Base-by-base conservation (phyloP, 441 rosid genomes). In the Erodium texanum region DNA sequence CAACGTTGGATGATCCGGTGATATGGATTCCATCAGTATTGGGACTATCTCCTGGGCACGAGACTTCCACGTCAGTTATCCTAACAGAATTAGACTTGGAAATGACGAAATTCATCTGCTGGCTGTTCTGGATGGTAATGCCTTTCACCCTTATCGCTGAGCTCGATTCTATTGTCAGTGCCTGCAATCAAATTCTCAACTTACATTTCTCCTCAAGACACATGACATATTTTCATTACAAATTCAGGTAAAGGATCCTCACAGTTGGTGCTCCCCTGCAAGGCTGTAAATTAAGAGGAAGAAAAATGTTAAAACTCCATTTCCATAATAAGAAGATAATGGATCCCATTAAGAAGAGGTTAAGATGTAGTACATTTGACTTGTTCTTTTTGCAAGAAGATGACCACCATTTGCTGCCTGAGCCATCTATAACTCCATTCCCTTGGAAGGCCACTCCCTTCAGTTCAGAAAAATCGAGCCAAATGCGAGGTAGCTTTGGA, bases 361-460 rank as follows among this genome's bases (percentile, higher is more conserved):
- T 29, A 68, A 71, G 54, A 71, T 52, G 68, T 15, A 52, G 45
- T 82, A 94, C 99, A 79, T 90, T 92, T 67, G 95, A 24, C 70
- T 86, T 92, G 82, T 94, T 92, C 88, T 77, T 92, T 82, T 90
- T 92, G 93, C 98, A 94, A 66, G 98, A 94, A 29, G 97, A 77
- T 64, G 89, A 90, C 99, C 99, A 94, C 99, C 99, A 94, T 81
- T 92, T 90, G 76, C 92, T 81, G 63, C 99, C 98, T 5, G 98
- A 94, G 43, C 97, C 99, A 79, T 94, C 98, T 74, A 94, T 81
- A 66, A 92, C 85, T 71, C 99, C 99, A 74, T 77, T 76, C 27
- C 98, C 97, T 78, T 88, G 94, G 85, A 94, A 89, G 52, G 73
- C 16, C 62, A 82, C 97, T 65, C 96, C 84, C 7, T 82, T 74